Evolutionary conservation across 2,329 filamentous ascomycete genomes (phyloP), one percentile per base, ranked within the genome.

Genomic region (Epichloe bromicola): DNA sequence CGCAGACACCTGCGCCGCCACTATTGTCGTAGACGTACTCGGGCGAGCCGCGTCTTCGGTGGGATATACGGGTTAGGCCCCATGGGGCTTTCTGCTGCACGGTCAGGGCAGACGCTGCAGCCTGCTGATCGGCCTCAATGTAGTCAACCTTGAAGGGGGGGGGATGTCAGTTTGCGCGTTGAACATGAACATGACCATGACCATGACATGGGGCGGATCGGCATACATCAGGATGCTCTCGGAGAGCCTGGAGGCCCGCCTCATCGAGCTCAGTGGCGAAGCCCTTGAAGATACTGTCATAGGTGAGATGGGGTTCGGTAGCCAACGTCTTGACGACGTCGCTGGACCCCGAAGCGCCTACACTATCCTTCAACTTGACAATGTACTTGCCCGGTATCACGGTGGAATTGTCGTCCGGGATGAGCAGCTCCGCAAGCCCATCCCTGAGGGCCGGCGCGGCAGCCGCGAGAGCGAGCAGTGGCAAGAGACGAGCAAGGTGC

Each of bases 81-180:
- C 67, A 70, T 4, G 68, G 63, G 11, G 68, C 65, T 33, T 59
- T 57, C 20, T 47, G 50, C 54, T 73, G 69, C 55, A 62, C 19
- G 53, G 65, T 50, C 4, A 51, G 20, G 8, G 41, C 50, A 15
- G 23, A 48, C 39, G 30, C 36, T 5, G 33, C 19, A n/a, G 48
- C 51, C 12, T 60, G 49, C 39, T 57, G 59, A 45, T 72, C 67
- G 42, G 61, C 62, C 56, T 70, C 66, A n/a, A 70, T 58, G 51
- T 65, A 69, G 2, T 63, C 61, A 33, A 69, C 65, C 56, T 60
- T 7, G 7, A 11, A n/a, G 1, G 5, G 5, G 2, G 6, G 7
- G 6, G n/a, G 1, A 11, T 46, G 33, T 46, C 30, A 46, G 44
- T 26, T 15, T n/a, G 17, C 43, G 1, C 26, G 26, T 30, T 30